These are phyloP conservation scores for Hordeum marinum DNA, from an alignment of 176 grass and related monocot genomes.

Conservation along the genomic window DNA sequence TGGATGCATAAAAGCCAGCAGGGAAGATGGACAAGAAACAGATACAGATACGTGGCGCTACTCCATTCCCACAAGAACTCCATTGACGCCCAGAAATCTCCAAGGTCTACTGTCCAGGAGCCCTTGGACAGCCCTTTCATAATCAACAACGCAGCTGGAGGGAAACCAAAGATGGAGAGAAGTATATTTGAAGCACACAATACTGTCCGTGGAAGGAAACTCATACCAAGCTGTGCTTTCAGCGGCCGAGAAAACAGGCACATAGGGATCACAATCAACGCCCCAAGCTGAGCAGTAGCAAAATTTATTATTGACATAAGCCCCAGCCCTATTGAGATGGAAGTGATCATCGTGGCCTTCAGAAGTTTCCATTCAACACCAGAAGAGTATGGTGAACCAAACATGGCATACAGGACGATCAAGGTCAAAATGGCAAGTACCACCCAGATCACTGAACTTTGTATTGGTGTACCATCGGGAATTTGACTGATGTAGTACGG, in stretches of 20 bases:
- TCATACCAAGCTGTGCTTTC: conserved; percentile 33
- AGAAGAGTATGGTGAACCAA: conserved; percentile 50
- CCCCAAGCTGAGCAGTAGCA: conserved; percentile 77
- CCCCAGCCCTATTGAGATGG: conserved; percentile 60
- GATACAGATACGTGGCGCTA: conserved; percentile 81
- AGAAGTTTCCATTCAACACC: conserved; percentile 77
- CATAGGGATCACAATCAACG: conserved; percentile 78
- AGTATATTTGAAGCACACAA: conserved; percentile 47
- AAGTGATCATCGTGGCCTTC: conserved; percentile 73
- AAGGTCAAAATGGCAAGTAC: conserved; percentile 40
- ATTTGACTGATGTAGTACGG: conserved; percentile 70
- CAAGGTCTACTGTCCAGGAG: conserved; percentile 32
- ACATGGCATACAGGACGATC: conserved; percentile 45
- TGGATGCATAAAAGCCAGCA: conserved; percentile 83
- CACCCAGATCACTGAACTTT: conserved; percentile 50
- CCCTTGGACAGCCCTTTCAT: conserved; percentile 42
- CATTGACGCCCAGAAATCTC: conserved; percentile 73
- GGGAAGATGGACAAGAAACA: conserved; percentile 75
- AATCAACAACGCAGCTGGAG: conserved; percentile 47
- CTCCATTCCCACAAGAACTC: conserved; percentile 89
- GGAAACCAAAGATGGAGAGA: conserved; percentile 56
- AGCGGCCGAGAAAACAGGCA: conserved; percentile 60
- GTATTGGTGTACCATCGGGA: conserved; percentile 33
- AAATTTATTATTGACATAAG: conserved; percentile 99
- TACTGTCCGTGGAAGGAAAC: conserved; percentile 21